A percentile compares a stretch with the other conserved stretches of the same genome.
Evolutionary conservation across 108 stramenopile genomes (phyloP).

Genomic region (Pseudonitzschia multistriata): DNA sequence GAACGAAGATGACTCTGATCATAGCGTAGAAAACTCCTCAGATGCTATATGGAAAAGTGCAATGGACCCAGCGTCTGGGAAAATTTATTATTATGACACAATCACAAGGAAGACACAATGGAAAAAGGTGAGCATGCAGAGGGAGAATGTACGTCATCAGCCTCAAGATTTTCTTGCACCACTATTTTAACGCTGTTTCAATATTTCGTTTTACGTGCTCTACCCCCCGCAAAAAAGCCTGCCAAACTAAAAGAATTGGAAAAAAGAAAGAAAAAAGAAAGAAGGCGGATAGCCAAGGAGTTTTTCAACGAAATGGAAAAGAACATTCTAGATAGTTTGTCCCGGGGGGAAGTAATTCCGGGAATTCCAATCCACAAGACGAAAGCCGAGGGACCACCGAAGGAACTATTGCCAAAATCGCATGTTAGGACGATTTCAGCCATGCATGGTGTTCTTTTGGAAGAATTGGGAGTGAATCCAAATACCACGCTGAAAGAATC

Average conservation of each 20-base stretch:
- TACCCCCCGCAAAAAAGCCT: constrained; percentile 1
- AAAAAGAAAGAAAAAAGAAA: constrained; percentile 21
- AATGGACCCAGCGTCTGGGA: constrained; percentile 52
- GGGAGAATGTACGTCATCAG: neutral
- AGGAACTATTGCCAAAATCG: constrained; percentile 16
- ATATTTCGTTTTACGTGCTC: neutral
- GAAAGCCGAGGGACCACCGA: constrained; percentile 7
- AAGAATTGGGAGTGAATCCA: constrained; percentile 26
- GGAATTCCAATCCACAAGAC: constrained; percentile 24
- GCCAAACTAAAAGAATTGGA: constrained; percentile 36
- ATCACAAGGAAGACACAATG: constrained; percentile 59
- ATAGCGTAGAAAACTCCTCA: neutral
- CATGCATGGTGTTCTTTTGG: constrained; percentile 60
- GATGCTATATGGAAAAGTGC: constrained; percentile 57
- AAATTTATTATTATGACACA: constrained; percentile 67
- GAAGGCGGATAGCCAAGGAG: constrained; percentile 12
- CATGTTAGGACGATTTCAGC: constrained; percentile 58
- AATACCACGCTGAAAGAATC: neutral
- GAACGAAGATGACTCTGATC: neutral
- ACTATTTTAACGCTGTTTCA: neutral
- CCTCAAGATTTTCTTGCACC: neutral
- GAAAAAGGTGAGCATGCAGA: constrained; percentile 31
- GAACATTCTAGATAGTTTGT: constrained; percentile 32
- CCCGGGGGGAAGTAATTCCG: constrained; percentile 38
- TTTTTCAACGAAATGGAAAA: constrained; percentile 57